Base-by-base conservation (phyloP, 2,329 filamentous ascomycete genomes). In the Monosporascus sp. region DNA sequence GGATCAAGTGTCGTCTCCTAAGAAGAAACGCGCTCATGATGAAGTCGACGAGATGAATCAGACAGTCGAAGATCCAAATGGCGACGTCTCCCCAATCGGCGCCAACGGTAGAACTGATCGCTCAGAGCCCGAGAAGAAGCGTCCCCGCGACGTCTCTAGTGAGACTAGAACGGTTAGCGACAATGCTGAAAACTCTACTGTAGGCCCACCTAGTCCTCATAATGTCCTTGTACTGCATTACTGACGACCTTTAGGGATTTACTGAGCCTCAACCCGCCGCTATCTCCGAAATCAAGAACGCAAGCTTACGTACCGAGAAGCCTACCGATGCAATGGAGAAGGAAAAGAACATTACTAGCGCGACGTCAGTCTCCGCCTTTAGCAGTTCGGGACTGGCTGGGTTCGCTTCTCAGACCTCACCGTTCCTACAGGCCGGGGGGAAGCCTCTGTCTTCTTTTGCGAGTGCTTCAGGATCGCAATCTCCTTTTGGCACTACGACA, bases 51-150 rank as follows among this genome's bases (percentile, higher is more conserved):
- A 78, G 48, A 68, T 71, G 49, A 75, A 71, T 60, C 75, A 74
- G 40, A 55, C 56, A 7, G 52, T 67, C 5, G 67, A 72, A 38
- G 68, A 71, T 37, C 58, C 62, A 20, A 70, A 70, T 51, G 65
- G 67, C 51, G 69, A 68, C 46, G 66, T 70, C 53, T 66, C 69
- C 37, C 68, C 71, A 28, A 76, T 74, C 57, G 77, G 76, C 58
- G 67, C 65, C 55, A 75, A 71, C 55, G 73, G 75, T 59, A 73
- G 70, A 58, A 78, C 75, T 65, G 71, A 76, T 64, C 74, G 80
- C 60, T 75, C 76, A 45, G 83, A 84, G 63, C 84, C 84, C 18
- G 82, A 86, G 69, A 86, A 86, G 73, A 87, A 87, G 70, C 77
- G 84, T 48, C 74, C 78, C 54, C 77, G 84, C 51, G 84, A 87